These are phyloP conservation scores for Starmerella apicola DNA, from an alignment of 805 yeast species.

Conservation along the genomic window DNA sequence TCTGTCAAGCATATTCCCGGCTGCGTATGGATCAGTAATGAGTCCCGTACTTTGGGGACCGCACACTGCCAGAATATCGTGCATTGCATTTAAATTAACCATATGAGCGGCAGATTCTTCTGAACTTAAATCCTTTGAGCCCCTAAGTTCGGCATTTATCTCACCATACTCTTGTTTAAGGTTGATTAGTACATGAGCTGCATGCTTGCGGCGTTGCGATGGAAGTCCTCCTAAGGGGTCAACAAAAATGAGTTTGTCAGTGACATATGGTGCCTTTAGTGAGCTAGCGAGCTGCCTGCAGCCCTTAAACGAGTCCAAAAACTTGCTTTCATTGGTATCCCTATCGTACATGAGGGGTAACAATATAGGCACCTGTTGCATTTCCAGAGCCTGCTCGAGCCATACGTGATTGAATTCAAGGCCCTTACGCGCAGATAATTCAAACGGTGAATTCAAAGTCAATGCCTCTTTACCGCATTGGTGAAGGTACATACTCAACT, in stretches of 20 bases:
- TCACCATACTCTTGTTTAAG: conserved; percentile 67
- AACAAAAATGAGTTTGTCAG: conserved; percentile 71
- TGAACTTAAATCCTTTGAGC: conserved; percentile 22
- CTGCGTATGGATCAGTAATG: conserved; percentile 71
- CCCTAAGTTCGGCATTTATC: conserved; percentile 47
- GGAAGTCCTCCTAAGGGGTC: conserved; percentile 89
- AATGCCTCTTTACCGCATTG: conserved; percentile 15
- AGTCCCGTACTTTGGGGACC: conserved; percentile 62
- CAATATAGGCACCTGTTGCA: conserved; percentile 37
- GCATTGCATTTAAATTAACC: conserved; percentile 56
- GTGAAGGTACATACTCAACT: conserved; percentile 4
- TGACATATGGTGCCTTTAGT: conserved; percentile 22
- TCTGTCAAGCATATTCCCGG: conserved; percentile 39
- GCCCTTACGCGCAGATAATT: conserved; percentile 20
- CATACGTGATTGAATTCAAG: conserved; percentile 29
- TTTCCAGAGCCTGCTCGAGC: conserved; percentile 33
- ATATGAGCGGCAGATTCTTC: conserved; percentile 38
- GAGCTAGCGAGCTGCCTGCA: conserved; percentile 33
- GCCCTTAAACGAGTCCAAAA: conserved; percentile 32
- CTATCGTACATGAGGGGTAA: conserved; percentile 60
- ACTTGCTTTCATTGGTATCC: conserved; percentile 31
- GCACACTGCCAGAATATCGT: conserved; percentile 38
- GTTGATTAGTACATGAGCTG: conserved; percentile 74
- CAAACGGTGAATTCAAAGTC: conserved; percentile 31
- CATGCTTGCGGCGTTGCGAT: conserved; percentile 62